Evolutionary conservation across 2,329 filamentous ascomycete genomes (phyloP), one percentile per base, ranked within the genome.

Genomic region (Knufia fluminis): DNA sequence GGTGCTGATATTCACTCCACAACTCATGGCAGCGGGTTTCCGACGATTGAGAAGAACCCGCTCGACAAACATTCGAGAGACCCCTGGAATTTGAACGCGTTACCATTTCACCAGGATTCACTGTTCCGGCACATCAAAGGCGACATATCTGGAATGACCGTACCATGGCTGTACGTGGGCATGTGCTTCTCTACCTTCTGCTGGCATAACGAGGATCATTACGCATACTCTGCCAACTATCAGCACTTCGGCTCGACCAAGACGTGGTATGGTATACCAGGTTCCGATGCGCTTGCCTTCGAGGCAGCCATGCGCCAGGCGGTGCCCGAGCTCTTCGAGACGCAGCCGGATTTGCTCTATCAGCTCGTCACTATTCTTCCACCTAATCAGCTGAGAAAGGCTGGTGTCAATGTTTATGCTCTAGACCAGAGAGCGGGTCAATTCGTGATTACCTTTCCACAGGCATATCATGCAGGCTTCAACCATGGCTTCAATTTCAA

Each of bases 141-240:
- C 0, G 92, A 98, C 62, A 94, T 98, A 47, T 97, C 92, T 1
- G 92, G 92, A 32, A 98, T 98, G 92, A 98, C 92, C 0, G 91
- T 98, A 6, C 92, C 92, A 0, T 98, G 92, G 92, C 81, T 98
- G 2, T 98, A 98, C 63, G 92, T 98, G 3, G 92, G 92, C 54
- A 98, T 98, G 92, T 94, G 94, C 33, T 98, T 98, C 65, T 98
- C 92, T 0, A 97, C 92, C 0, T 98, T 98, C 63, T 98, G 92
- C 67, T 98, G 92, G 92, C 92, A 98, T 65, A 96, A 95, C 56
- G 92, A 98, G 62, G 92, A 98, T 61, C 92, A 98, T 63, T 96
- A 95, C 64, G 85, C 92, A 1, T 98, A 97, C 64, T 98, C 92
- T 0, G 86, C 92, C 46, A 98, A 98, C 59, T 98, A 97, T 61